Evolutionary conservation across 2,329 filamentous ascomycete genomes (phyloP).

Genomic region (Pseudogymnoascus verrucosus): DNA sequence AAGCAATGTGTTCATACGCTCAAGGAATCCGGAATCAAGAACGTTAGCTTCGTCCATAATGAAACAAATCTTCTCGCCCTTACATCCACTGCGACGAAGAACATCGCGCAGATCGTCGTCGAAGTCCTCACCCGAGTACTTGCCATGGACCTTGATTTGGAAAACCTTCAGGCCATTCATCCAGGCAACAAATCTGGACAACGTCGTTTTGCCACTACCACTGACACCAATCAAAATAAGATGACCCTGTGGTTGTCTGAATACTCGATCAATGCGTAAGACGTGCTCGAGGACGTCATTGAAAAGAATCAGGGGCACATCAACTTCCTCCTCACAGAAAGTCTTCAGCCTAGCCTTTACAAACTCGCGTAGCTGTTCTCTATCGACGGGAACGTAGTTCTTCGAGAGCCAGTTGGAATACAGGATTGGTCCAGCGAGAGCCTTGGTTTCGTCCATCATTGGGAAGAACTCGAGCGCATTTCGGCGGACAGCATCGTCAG

Average conservation of each 20-base stretch:
- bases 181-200: constrained; percentile 98
- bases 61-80: constrained; percentile 99
- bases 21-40: constrained; percentile 94
- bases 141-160: constrained; percentile 99
- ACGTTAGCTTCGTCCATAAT: constrained; percentile 99
- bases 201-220: constrained; percentile 94
- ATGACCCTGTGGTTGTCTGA: constrained; percentile 96
- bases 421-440: constrained; percentile 84
- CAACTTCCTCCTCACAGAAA: constrained; percentile 98
- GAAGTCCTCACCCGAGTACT: constrained; percentile 96
- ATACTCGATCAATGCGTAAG: constrained; percentile 94
- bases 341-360: constrained; percentile 95
- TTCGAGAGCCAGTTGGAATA: constrained; percentile 99
- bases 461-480: constrained; percentile 92
- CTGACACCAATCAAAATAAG: constrained; percentile 97
- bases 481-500: constrained; percentile 74
- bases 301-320: constrained; percentile 97
- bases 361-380: constrained; percentile 90
- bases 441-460: constrained; percentile 83
- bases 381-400: constrained; percentile 94
- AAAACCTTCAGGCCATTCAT: constrained; percentile 99
- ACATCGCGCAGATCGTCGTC: constrained; percentile 95
- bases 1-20: constrained; percentile 97
- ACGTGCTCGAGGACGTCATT: constrained; percentile 99
- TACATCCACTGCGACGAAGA: constrained; percentile 86